phyloP scores from a whole-genome alignment of 2,329 filamentous ascomycete species.

The Hansfordia pulvinata region DNA sequence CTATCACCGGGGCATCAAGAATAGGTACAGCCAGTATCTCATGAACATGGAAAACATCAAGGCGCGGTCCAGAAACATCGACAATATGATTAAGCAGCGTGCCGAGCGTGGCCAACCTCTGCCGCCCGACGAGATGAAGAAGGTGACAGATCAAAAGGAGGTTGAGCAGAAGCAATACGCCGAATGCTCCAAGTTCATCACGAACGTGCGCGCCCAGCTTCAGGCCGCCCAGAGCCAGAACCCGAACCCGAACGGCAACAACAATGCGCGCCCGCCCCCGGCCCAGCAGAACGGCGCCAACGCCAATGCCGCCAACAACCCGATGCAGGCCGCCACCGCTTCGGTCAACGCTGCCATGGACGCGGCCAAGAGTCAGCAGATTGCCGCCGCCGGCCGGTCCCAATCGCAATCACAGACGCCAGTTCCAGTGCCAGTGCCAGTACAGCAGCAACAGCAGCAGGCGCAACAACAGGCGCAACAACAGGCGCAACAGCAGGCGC shows the following conservation, averaged over 20 bases:
- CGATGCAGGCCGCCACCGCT: conserved; percentile 17
- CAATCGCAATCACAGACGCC: conserved; percentile 8
- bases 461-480: conserved; percentile 10
- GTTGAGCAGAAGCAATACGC: conserved; percentile 8
- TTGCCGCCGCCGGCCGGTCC: conserved; percentile 8
- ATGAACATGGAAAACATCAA: conserved; percentile 13
- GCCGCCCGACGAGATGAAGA: conserved; percentile 11
- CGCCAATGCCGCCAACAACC: conserved; percentile 9
- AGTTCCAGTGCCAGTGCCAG: conserved; percentile 3
- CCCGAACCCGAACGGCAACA: conserved; percentile 5
- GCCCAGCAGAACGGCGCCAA: conserved; percentile 8
- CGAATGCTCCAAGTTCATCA: conserved; percentile 11
- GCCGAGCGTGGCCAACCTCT: conserved; percentile 9
- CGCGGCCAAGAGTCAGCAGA: conserved; percentile 17
- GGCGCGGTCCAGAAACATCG: conserved; percentile 6
- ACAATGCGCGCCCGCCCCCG: conserved; percentile 12
- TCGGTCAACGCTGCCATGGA: conserved; percentile 19
- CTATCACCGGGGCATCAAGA: conserved; percentile 8
- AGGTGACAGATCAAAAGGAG: conserved; percentile 6
- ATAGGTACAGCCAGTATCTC: conserved; percentile 11
- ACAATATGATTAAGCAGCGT: conserved; percentile 12
- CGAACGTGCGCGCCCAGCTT: conserved; percentile 11
- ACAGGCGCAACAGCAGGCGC: conserved; percentile 14
- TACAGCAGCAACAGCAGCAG: conserved; percentile 10
- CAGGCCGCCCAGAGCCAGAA: conserved; percentile 1